Evolutionary conservation across 139 green algal species (phyloP).

Genomic region (Chlorella sp.): DNA sequence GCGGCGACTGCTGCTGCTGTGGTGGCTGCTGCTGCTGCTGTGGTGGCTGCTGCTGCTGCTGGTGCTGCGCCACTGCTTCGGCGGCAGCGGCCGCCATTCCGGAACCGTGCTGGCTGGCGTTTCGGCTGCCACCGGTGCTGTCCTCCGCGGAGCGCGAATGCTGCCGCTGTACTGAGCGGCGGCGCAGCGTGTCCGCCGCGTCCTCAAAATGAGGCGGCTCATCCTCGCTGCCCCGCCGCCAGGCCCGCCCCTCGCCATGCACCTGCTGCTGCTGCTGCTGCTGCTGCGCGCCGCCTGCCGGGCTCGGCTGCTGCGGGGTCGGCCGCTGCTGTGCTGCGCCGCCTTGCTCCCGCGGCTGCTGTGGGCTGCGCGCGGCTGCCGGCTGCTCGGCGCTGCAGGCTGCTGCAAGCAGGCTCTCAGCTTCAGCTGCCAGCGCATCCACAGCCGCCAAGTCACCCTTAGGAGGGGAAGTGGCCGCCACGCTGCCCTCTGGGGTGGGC

Average conservation of each 20-base stretch:
- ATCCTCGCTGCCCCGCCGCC: neutral
- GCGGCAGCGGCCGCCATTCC: neutral
- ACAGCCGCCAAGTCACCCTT: neutral
- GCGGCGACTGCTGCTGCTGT: neutral
- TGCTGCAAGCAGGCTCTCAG: neutral
- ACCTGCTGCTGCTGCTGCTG: neutral
- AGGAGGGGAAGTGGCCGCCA: neutral
- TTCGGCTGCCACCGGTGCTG: neutral
- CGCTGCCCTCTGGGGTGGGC: constrained; percentile 15
- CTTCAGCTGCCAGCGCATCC: constrained; percentile 1
- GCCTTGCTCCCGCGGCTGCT: neutral
- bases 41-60: neutral
- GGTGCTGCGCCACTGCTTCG: neutral
- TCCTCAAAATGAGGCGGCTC: constrained; percentile 25
- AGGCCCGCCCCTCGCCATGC: too few species aligned
- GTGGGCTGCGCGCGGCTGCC: neutral
- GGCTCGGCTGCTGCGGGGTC: neutral
- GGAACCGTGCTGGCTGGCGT: neutral
- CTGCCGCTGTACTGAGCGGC: neutral
- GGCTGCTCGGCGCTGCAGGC: neutral
- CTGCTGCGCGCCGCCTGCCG: neutral
- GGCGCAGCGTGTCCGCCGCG: constrained; percentile 5
- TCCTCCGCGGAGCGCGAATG: neutral
- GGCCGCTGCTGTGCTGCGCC: neutral
- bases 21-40: neutral